These are phyloP conservation scores for Nidula microcarpa DNA, from an alignment of 768 basidiomycete genomes.

Conservation along the genomic window DNA sequence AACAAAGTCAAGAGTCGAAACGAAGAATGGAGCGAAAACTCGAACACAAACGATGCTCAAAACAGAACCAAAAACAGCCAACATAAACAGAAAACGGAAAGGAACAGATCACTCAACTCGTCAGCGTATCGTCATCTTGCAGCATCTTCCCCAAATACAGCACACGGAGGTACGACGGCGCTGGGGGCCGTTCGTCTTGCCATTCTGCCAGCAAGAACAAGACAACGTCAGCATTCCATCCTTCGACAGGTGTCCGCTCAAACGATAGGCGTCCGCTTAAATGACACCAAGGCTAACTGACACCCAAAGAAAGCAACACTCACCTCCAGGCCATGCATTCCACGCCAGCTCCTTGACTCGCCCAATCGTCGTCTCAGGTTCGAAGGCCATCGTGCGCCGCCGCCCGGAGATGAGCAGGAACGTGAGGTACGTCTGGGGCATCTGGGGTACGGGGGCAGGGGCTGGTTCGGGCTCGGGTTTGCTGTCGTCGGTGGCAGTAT, in stretches of 20 bases:
- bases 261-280: conserved; percentile 1
- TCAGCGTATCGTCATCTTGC: conserved; percentile 79
- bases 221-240: conserved; percentile 1
- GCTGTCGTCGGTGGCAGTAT: neutral
- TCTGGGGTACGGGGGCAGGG: conserved; percentile 41
- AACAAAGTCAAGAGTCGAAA: neutral
- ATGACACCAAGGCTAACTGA: neutral
- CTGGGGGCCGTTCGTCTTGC: conserved; percentile 76
- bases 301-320: conserved; percentile 13
- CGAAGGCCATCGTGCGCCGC: conserved; percentile 69
- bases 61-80: neutral
- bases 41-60: neutral
- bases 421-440: conserved; percentile 61
- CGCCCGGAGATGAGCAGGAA: conserved; percentile 72
- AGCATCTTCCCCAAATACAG: conserved; percentile 76
- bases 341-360: conserved; percentile 82
- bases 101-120: conserved; percentile 38
- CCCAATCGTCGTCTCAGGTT: conserved; percentile 70
- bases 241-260: conserved; percentile 5
- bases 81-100: conserved; percentile 1
- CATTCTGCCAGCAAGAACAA: conserved; percentile 44
- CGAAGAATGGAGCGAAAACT: neutral
- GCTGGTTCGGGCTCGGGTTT: neutral
- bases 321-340: conserved; percentile 78
- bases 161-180: conserved; percentile 72